These are phyloP conservation scores for Talaromyces adpressus DNA, from an alignment of 495 filamentous ascomycete genomes.

Conservation along the genomic window DNA sequence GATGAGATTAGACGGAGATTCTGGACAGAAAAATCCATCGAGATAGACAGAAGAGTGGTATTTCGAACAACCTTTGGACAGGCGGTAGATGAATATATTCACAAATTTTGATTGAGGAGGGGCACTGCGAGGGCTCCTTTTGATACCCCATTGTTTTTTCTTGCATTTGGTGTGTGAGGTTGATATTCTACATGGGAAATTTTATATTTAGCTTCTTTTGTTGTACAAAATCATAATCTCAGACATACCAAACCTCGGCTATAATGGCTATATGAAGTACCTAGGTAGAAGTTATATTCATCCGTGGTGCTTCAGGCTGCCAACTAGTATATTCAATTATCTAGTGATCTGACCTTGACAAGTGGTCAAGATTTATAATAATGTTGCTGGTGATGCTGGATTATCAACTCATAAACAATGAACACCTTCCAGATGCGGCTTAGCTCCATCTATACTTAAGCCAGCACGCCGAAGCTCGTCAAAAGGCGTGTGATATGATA, in stretches of 20 bases:
- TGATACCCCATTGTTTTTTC: slow-evolving; percentile 9
- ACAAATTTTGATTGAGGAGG: not conserved
- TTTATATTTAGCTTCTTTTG: slow-evolving; percentile 2
- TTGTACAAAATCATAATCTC: slow-evolving; percentile 3
- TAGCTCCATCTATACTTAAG: not conserved
- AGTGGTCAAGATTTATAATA: no score
- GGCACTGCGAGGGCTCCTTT: not conserved
- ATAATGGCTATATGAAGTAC: no score
- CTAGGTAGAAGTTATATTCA: no score
- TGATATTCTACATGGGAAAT: slow-evolving; percentile 4
- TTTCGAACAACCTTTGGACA: not conserved
- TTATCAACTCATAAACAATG: no score
- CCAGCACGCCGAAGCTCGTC: not conserved
- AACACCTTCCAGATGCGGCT: not conserved
- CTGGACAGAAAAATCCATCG: not conserved
- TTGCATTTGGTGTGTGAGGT: slow-evolving; percentile 8
- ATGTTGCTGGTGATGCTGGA: no score
- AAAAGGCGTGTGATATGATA: not conserved
- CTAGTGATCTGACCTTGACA: no score
- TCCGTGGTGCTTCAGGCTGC: no score
- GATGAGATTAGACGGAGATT: not conserved
- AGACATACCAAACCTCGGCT: not conserved
- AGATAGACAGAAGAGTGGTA: not conserved
- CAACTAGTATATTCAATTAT: no score
- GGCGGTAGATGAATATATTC: not conserved